Conservation (phyloP, 768 basidiomycete genomes). For the Lactifluus volemus region DNA sequence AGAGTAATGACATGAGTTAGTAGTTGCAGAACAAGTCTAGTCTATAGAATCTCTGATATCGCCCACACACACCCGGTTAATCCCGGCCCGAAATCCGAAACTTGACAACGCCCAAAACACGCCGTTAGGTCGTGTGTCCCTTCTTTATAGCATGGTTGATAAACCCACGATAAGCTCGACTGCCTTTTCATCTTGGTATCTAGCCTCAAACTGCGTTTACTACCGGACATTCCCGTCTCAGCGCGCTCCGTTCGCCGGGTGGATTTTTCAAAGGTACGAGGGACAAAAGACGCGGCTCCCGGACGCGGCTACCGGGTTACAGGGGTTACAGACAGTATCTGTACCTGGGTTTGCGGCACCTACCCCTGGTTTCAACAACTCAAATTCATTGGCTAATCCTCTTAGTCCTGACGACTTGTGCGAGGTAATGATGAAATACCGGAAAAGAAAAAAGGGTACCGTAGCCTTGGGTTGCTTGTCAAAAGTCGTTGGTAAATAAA, state of each 20-base stretch:
- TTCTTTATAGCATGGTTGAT: neutral
- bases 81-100: neutral
- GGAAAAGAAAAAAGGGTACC: neutral
- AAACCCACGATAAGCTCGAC: neutral
- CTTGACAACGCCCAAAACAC: neutral
- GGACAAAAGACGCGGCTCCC: neutral
- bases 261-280: neutral
- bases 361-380: neutral
- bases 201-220: neutral
- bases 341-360: neutral
- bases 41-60: too few species aligned
- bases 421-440: neutral
- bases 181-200: neutral
- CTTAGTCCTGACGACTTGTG: neutral
- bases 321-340: neutral
- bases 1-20: conserved; percentile 21
- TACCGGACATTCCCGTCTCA: neutral
- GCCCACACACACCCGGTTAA: neutral
- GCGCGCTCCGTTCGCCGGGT: neutral
- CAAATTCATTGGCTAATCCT: neutral
- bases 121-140: conserved; percentile 2
- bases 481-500: neutral
- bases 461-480: neutral
- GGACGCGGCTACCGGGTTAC: neutral
- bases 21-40: too few species aligned